Evolutionary conservation across 2,329 filamentous ascomycete species (phyloP), one percentile per base, ranked within the genome.

Genomic region (Pseudogymnoascus sp.): DNA sequence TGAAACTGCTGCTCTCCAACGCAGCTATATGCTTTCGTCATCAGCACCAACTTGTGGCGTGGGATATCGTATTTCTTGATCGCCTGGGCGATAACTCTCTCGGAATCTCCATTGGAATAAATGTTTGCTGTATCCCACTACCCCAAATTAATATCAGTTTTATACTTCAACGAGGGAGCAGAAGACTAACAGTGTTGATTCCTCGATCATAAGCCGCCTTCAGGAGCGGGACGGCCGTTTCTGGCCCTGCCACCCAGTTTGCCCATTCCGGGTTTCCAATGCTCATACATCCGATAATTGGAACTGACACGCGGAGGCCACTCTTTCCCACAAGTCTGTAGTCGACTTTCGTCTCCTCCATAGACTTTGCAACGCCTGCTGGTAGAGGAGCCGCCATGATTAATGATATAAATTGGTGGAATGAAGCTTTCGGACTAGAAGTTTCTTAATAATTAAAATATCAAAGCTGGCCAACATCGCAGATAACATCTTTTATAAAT

Each of bases 251-350:
- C n/a, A 80, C 79, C 83, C 83, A 87, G 4, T 74, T 69, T 61
- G 80, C 75, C 70, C 79, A 81, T 40, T 78, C 72, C 0, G 75
- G 70, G 63, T 79, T 75, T 21, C 86, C 86, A 64, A 86, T 82
- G 69, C 78, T 81, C 85, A 88, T 88, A 64, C 80, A 79, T 0
- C 86, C 86, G 39, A 88, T 76, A 62, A 88, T 85, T 40, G 86
- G 82, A 59, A 82, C 79, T 0, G 85, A 87, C 45, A 87, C 77
- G 60, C 80, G 80, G 12, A 88, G 80, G 33, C 86, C 86, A 59
- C 79, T 83, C 64, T 79, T 82, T 35, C 86, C 86, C 8, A 88
- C 76, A 61, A 78, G 75, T 67, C 77, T 75, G 68, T 81, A 82
- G 61, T 80, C 77, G 63, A 72, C 74, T 66, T 80, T 80, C 63